Conservation (phyloP, 2,329 filamentous ascomycete genomes). For the Ceratocystis diversiconidia region DNA sequence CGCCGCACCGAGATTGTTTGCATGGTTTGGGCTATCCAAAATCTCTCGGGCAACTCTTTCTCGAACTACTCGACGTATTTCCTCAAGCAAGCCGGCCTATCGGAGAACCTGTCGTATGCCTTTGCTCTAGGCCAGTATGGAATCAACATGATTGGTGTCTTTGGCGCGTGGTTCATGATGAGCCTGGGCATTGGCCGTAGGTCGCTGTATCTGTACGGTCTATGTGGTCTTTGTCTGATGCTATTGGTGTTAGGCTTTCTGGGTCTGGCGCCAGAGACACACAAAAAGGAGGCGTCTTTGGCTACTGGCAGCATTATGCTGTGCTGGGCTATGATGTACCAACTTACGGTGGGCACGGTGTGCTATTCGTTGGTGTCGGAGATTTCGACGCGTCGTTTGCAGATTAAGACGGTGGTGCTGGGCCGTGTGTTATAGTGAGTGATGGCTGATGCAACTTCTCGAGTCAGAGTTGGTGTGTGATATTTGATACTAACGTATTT, state of each 20-base stretch:
- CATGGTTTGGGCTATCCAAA: slow-evolving; percentile 51
- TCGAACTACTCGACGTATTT: slow-evolving; percentile 54
- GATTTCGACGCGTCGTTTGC: slow-evolving; percentile 64
- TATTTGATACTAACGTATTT: slow-evolving; percentile 5
- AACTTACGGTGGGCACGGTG: slow-evolving; percentile 76
- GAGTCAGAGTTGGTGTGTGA: neutral
- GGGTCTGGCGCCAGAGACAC: slow-evolving; percentile 50
- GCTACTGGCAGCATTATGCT: slow-evolving; percentile 81
- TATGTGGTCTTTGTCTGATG: slow-evolving; percentile 60
- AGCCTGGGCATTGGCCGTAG: slow-evolving; percentile 59
- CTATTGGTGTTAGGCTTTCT: slow-evolving; percentile 74
- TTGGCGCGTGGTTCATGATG: slow-evolving; percentile 73
- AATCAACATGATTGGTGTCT: slow-evolving; percentile 66
- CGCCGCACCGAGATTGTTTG: slow-evolving; percentile 61
- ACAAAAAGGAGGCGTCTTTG: slow-evolving; percentile 48
- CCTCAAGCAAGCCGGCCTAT: slow-evolving; percentile 44
- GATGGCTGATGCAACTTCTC: neutral
- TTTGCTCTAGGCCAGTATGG: slow-evolving; percentile 51
- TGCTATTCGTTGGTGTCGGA: slow-evolving; percentile 82
- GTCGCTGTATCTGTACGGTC: slow-evolving; percentile 59
- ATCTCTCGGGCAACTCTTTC: slow-evolving; percentile 48
- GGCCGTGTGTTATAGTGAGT: slow-evolving; percentile 60
- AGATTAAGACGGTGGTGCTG: slow-evolving; percentile 84
- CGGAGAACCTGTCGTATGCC: slow-evolving; percentile 37
- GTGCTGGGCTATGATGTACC: slow-evolving; percentile 68